A percentile compares a stretch with the other conserved stretches of the same genome.
These are phyloP conservation scores for Coemansia sp. DNA, from an alignment of 371 early-diverging fungal species.

Conservation along the genomic window DNA sequence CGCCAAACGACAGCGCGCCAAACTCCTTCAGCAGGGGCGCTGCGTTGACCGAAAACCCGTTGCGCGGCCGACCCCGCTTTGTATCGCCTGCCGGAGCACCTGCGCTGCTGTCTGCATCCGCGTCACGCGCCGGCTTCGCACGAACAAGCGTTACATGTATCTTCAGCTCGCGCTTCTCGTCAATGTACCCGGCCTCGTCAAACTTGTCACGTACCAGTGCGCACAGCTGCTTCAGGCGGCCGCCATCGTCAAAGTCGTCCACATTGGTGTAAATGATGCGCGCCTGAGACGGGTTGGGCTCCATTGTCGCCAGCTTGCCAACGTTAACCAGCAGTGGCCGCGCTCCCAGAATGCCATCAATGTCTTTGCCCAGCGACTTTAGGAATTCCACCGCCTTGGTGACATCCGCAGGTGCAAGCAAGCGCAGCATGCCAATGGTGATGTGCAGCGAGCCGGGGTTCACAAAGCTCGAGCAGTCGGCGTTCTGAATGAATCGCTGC, in stretches of 20 bases:
- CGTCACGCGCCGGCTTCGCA: constrained; percentile 1
- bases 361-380: constrained; percentile 13
- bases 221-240: constrained; percentile 24
- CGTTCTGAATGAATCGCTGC: neutral
- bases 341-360: constrained; percentile 11
- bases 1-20: constrained; percentile 27
- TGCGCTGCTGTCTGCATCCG: neutral
- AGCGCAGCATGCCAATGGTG: constrained; percentile 45
- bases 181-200: constrained; percentile 30
- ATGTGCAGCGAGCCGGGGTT: constrained; percentile 28
- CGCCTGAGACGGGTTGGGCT: constrained; percentile 15
- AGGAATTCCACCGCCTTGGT: constrained; percentile 22
- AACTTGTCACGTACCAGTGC: constrained; percentile 23
- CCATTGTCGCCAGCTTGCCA: constrained; percentile 25
- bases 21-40: constrained; percentile 22
- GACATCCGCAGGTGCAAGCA: constrained; percentile 15
- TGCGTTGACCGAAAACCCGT: constrained; percentile 18
- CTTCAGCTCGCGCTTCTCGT: constrained; percentile 34
- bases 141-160: constrained; percentile 34
- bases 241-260: constrained; percentile 16
- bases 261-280: constrained; percentile 24
- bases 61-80: neutral
- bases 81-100: neutral
- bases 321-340: constrained; percentile 24
- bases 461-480: constrained; percentile 8